Conservation (phyloP, 2,329 filamentous ascomycete species). For the Claviceps quebecensis region DNA sequence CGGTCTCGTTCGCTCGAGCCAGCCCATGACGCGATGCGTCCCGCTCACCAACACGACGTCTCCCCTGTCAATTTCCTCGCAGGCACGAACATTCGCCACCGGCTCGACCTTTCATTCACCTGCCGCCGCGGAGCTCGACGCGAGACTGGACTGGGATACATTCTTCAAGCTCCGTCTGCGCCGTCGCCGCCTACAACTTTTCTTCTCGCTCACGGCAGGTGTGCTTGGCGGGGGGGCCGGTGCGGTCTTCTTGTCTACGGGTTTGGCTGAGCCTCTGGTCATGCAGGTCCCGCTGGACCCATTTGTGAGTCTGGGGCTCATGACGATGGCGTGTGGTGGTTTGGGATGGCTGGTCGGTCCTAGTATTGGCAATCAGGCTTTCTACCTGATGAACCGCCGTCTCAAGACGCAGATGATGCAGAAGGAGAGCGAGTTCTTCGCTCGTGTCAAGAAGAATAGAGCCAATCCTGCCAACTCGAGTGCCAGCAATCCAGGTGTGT, state of each 20-base stretch:
- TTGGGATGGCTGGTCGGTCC: slow-evolving; percentile 82
- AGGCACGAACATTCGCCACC: slow-evolving; percentile 4
- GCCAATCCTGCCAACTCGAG: slow-evolving; percentile 85
- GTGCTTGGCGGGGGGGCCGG: slow-evolving; percentile 47
- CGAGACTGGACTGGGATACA: slow-evolving; percentile 64
- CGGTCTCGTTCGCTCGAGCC: slow-evolving; percentile 1
- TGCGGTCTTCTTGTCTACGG: slow-evolving; percentile 51
- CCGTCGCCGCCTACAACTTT: slow-evolving; percentile 70
- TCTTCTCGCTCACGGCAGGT: slow-evolving; percentile 56
- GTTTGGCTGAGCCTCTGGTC: slow-evolving; percentile 59
- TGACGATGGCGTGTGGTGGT: slow-evolving; percentile 63
- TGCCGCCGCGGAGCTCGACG: slow-evolving; percentile 2
- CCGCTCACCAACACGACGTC: not conserved
- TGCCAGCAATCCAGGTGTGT: slow-evolving; percentile 64
- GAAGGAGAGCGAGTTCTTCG: slow-evolving; percentile 93
- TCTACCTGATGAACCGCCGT: slow-evolving; percentile 60
- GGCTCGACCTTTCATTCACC: not conserved
- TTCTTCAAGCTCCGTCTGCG: slow-evolving; percentile 85
- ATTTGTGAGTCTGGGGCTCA: slow-evolving; percentile 68
- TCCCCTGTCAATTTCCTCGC: slow-evolving; percentile 2
- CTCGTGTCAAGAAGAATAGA: slow-evolving; percentile 77
- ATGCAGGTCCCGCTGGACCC: slow-evolving; percentile 72
- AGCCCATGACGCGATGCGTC: slow-evolving; percentile 3
- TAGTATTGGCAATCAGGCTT: slow-evolving; percentile 63
- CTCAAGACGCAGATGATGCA: slow-evolving; percentile 59